Conservation (phyloP, 2,329 filamentous ascomycete species). For the Chaetoscypha palmicola region DNA sequence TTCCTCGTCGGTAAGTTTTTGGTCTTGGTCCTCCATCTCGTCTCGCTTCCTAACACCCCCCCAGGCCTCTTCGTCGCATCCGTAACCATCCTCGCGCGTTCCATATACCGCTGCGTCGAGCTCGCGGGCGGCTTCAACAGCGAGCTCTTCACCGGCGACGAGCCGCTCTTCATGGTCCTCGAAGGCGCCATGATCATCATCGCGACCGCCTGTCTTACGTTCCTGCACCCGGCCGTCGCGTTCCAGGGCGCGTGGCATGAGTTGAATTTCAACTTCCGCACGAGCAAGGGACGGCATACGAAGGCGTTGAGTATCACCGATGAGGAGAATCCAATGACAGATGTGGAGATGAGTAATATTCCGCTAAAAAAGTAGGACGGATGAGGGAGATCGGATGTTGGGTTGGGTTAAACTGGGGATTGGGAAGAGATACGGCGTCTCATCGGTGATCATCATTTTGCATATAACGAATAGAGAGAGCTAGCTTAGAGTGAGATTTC, state of each 20-base stretch:
- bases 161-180: conserved; percentile 38
- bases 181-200: conserved; percentile 35
- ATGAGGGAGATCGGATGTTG: no score
- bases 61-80: conserved; percentile 44
- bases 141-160: conserved; percentile 36
- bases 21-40: neutral
- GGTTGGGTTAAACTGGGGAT: no score
- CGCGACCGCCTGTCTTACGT: conserved; percentile 25
- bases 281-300: neutral
- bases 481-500: no score
- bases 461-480: no score
- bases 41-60: neutral
- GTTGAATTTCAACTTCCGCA: conserved; percentile 8
- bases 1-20: conserved; percentile 42
- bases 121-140: conserved; percentile 47
- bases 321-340: neutral
- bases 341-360: neutral
- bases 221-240: conserved; percentile 27
- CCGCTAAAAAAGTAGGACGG: neutral
- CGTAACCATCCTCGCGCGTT: conserved; percentile 47
- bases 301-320: neutral
- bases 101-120: conserved; percentile 50
- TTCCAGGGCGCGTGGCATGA: conserved; percentile 15
- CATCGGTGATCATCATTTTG: no score
- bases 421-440: no score